A percentile compares a stretch with the other conserved stretches of the same genome.
phyloP scores from a whole-genome alignment of 1,284 basidiomycete genomes.

The Chalciporus sp. region DNA sequence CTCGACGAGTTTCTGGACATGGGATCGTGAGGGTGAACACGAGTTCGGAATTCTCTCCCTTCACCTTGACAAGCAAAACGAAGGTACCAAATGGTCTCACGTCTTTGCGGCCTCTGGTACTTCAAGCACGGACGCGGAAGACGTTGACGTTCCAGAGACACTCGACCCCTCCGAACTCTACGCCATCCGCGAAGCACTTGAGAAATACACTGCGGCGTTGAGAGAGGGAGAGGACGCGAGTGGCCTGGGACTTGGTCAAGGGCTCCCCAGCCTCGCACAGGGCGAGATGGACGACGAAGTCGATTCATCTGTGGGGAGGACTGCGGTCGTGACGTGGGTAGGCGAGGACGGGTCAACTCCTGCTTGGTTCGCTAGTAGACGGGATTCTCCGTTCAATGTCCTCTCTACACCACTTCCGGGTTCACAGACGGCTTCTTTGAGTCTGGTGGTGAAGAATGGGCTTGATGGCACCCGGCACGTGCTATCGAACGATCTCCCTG shows the following conservation, averaged over 20 bases:
- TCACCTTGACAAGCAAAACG: conserved; percentile 83
- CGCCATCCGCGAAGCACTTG: conserved; percentile 76
- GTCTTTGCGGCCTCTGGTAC: conserved; percentile 62
- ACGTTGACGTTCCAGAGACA: conserved; percentile 85
- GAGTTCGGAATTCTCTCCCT: conserved; percentile 73
- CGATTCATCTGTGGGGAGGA: conserved; percentile 68
- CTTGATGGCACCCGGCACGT: conserved; percentile 82
- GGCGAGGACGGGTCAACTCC: conserved; percentile 49
- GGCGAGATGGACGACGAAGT: conserved; percentile 87
- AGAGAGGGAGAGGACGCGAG: conserved; percentile 57
- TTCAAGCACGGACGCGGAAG: conserved; percentile 40
- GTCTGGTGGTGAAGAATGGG: conserved; percentile 73
- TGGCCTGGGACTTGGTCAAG: conserved; percentile 59
- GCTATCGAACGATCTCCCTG: conserved; percentile 35
- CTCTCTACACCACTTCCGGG: conserved; percentile 69
- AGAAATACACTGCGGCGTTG: conserved; percentile 79
- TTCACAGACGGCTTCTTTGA: conserved; percentile 37
- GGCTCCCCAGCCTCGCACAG: conserved; percentile 74
- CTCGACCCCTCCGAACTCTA: conserved; percentile 83
- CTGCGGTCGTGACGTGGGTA: conserved; percentile 66
- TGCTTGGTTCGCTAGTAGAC: conserved; percentile 39
- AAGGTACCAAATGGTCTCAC: conserved; percentile 82
- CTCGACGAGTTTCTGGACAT: conserved; percentile 84
- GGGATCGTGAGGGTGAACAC: conserved; percentile 72
- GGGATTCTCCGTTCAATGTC: conserved; percentile 49